Conservation (phyloP, 331 rosid genomes). For the Quercus lobata region DNA sequence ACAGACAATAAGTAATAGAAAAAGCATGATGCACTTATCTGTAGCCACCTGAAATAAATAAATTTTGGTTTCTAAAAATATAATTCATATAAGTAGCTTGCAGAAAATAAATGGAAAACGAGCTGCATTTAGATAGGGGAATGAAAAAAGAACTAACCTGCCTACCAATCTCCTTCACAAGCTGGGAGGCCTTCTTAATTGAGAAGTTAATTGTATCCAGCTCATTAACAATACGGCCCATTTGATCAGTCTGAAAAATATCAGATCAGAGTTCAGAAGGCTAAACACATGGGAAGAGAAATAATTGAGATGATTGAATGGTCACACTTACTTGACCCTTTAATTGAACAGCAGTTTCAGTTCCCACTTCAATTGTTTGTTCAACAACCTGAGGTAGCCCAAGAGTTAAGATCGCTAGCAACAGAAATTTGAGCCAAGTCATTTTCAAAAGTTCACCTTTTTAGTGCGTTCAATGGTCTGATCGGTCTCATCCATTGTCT, state of each 20-base stretch:
- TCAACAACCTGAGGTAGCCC: conserved; percentile 62
- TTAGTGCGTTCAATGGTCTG: conserved; percentile 87
- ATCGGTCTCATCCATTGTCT: conserved; percentile 96
- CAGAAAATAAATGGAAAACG: not conserved
- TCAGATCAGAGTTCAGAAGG: conserved; percentile 11
- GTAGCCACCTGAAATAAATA: conserved; percentile 78
- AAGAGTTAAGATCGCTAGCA: conserved; percentile 10
- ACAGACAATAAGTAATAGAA: conserved; percentile 80
- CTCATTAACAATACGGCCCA: conserved; percentile 97
- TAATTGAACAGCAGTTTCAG: conserved; percentile 84
- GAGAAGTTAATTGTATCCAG: conserved; percentile 98
- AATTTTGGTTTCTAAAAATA: not conserved
- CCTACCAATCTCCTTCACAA: conserved; percentile 97
- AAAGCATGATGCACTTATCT: conserved; percentile 97
- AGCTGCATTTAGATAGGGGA: not conserved
- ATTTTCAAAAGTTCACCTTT: conserved; percentile 49
- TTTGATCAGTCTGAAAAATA: conserved; percentile 83
- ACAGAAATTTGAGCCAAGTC: conserved; percentile 3
- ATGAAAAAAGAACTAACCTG: conserved; percentile 52
- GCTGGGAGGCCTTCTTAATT: conserved; percentile 96
- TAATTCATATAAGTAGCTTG: too few species aligned
- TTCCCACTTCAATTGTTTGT: conserved; percentile 95
- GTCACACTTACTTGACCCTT: conserved; percentile 86
- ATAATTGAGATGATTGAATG: conserved; percentile 7
- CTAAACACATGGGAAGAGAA: conserved; percentile 4